Base-by-base conservation (phyloP, 225 moss, liverwort and hornwort genomes). In the Ulota crispa region DNA sequence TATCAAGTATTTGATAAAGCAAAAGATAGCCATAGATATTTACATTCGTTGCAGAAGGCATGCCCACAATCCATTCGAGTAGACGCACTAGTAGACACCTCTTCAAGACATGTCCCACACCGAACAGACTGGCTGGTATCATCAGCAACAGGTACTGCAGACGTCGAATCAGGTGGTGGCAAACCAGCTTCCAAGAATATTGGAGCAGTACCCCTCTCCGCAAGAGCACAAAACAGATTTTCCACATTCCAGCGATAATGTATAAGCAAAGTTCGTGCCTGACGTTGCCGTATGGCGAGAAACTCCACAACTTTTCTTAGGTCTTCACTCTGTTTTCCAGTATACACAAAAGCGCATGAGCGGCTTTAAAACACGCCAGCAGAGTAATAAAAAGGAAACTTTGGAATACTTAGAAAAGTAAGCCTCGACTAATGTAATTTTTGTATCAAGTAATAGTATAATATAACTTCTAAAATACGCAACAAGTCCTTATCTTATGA, bases 61-160 rank as follows among this genome's bases (percentile, higher is more conserved):
- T 99, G 99, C 30, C 96, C 94, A 87, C 99, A 99, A 80, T 99
- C 99, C 99, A 99, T 99, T 84, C 73, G 89, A 24, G 94, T 94
- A 70, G 91, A 87, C 75, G 82, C 80, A 82, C 85, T 78, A 31
- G 88, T 91, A 60, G 80, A 69, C 81, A 93, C 89, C 50, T 99
- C 96, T 82, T 99, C 99, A 63, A 99, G 83, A 83, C 99, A 99
- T 52, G 89, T 89, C 30, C 96, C 88, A 86, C 99, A 99, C 82
- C 87, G 87, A 68, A 89, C 87, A 82, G 24, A 80, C 59, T 78
- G 83, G 54, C 85, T 80, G 2, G 61, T 69, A 16, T 86, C 74
- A 70, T 60, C 70, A 69, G 79, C 73, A 1, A 82, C 70, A 65
- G 77, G 71, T 70, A 77, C 82, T 53, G 68, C 86, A 54, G 88